These are phyloP conservation scores for Aspergillaceae sp. DNA, from an alignment of 2,329 filamentous ascomycete genomes.

Conservation along the genomic window DNA sequence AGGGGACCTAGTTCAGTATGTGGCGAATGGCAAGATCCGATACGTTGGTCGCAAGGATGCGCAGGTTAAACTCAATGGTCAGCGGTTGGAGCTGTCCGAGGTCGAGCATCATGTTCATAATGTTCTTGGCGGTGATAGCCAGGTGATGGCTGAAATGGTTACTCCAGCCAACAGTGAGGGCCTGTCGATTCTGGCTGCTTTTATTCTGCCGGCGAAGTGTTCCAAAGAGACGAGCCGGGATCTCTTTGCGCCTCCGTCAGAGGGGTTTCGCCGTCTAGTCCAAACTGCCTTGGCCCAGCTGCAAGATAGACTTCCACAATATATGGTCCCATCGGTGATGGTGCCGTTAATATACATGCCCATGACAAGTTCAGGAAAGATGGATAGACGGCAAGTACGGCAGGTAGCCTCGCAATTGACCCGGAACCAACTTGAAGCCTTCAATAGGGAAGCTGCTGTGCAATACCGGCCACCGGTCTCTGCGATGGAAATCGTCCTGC, in stretches of 20 bases:
- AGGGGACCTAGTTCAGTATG: slow-evolving; percentile 23
- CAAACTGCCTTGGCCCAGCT: not conserved
- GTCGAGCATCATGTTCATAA: slow-evolving; percentile 13
- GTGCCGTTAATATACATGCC: not conserved
- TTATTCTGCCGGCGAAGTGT: not conserved
- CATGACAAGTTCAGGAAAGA: not conserved
- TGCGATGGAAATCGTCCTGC: slow-evolving; percentile 4
- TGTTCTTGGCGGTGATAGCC: not conserved
- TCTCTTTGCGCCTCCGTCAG: not conserved
- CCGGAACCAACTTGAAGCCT: not conserved
- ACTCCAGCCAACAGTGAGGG: not conserved
- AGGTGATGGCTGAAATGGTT: not conserved
- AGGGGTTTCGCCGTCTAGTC: not conserved
- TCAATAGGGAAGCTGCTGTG: not conserved
- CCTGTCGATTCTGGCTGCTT: not conserved
- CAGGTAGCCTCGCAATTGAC: not conserved
- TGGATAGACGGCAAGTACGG: not conserved
- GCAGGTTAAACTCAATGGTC: slow-evolving; percentile 17
- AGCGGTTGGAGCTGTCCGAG: slow-evolving; percentile 22
- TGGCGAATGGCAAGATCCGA: slow-evolving; percentile 11
- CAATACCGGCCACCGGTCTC: slow-evolving; percentile 3
- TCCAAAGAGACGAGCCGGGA: not conserved
- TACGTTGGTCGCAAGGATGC: slow-evolving; percentile 12
- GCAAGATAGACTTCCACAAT: not conserved
- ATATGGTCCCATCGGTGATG: not conserved